A percentile compares a stretch with the other conserved stretches of the same genome.
Evolutionary conservation across 2,329 filamentous ascomycete species (phyloP).

Genomic region (Rhexocercosporidium sp.): DNA sequence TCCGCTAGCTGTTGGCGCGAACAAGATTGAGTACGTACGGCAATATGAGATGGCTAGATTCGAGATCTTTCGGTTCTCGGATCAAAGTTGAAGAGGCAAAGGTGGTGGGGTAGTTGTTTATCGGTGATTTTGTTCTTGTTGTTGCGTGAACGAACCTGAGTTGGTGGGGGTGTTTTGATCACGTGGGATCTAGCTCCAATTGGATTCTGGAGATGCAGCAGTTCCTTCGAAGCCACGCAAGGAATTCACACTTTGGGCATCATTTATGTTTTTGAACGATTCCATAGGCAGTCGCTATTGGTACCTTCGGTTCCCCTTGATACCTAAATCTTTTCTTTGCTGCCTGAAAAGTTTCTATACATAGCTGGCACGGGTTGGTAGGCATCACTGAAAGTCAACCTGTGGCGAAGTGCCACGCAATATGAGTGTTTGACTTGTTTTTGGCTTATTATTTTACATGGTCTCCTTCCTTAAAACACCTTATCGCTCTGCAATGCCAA

Average conservation of each 20-base stretch:
- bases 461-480: slow-evolving; percentile 32
- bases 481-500: slow-evolving; percentile 39
- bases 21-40: slow-evolving; percentile 2
- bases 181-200: slow-evolving; percentile 14
- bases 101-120: slow-evolving; percentile 25
- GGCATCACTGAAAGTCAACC: slow-evolving; percentile 10
- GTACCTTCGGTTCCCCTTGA: neutral
- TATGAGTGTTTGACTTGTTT: slow-evolving; percentile 33
- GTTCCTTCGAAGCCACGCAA: neutral
- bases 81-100: slow-evolving; percentile 13
- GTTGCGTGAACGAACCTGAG: slow-evolving; percentile 18
- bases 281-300: neutral
- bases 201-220: neutral
- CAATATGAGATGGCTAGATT: slow-evolving; percentile 13
- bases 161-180: slow-evolving; percentile 28
- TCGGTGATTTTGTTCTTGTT: slow-evolving; percentile 12
- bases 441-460: slow-evolving; percentile 39
- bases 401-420: slow-evolving; percentile 22
- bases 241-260: neutral
- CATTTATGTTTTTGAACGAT: neutral
- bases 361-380: neutral
- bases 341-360: slow-evolving; percentile 2
- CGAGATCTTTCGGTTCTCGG: slow-evolving; percentile 1
- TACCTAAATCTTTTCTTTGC: neutral
- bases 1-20: neutral